Percentiles rank a stretch among this genome's conserved stretches.
phyloP scores from a whole-genome alignment of 2,329 filamentous ascomycete genomes.

The Pseudovirgaria hyperparasitica region DNA sequence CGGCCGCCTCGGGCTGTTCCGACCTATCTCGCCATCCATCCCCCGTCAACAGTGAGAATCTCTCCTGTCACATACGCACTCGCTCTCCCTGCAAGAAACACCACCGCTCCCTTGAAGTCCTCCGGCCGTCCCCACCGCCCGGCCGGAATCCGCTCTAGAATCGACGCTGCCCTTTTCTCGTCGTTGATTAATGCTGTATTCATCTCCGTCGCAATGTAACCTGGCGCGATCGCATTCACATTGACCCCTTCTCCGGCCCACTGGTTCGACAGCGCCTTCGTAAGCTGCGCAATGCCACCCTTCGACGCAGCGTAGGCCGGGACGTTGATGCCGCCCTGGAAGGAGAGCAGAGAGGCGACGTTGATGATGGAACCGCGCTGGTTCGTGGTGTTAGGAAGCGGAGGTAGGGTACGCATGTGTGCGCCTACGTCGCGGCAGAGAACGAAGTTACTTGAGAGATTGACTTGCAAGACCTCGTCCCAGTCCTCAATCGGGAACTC shows the following conservation, averaged over 20 bases:
- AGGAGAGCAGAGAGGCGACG: slow-evolving; percentile 66
- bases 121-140: slow-evolving; percentile 73
- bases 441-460: slow-evolving; percentile 70
- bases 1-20: too few species aligned
- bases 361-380: slow-evolving; percentile 68
- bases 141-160: slow-evolving; percentile 69
- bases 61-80: slow-evolving; percentile 75
- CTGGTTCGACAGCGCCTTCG: slow-evolving; percentile 75
- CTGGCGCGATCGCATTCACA: slow-evolving; percentile 81
- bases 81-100: slow-evolving; percentile 65
- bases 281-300: slow-evolving; percentile 72
- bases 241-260: slow-evolving; percentile 70
- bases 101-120: slow-evolving; percentile 74
- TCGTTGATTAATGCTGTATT: slow-evolving; percentile 71
- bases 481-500: slow-evolving; percentile 67
- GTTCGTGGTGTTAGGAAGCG: slow-evolving; percentile 27
- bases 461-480: slow-evolving; percentile 73
- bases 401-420: slow-evolving; percentile 63
- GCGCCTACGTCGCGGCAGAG: slow-evolving; percentile 64
- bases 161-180: slow-evolving; percentile 54
- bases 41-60: slow-evolving; percentile 72
- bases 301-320: slow-evolving; percentile 81
- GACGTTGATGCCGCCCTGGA: slow-evolving; percentile 80
- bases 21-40: slow-evolving; percentile 85
- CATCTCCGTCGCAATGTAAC: slow-evolving; percentile 92